These are phyloP conservation scores for Umbilicus rupestris DNA, from an alignment of 164 flowering plant genomes.

Conservation along the genomic window DNA sequence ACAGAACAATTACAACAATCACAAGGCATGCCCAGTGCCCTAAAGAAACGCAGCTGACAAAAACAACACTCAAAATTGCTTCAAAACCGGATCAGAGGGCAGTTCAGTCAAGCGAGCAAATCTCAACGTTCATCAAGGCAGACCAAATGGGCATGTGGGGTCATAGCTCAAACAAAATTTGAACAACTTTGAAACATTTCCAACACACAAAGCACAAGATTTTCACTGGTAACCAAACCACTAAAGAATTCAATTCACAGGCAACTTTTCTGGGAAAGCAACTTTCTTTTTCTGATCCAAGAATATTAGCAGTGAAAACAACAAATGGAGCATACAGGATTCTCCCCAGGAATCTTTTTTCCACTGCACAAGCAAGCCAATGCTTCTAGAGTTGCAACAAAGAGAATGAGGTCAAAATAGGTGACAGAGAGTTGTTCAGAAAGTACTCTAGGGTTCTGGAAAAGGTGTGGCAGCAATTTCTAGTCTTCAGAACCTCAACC, in stretches of 20 bases:
- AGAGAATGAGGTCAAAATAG: conserved; percentile 1
- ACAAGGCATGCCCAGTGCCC: not conserved
- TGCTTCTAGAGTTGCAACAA: not conserved
- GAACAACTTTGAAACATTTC: not conserved
- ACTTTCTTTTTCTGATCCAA: not conserved
- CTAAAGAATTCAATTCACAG: not conserved
- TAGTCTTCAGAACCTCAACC: not conserved
- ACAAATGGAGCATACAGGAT: not conserved
- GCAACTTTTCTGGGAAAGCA: not conserved
- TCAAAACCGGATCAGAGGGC: not conserved
- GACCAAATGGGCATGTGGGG: not conserved
- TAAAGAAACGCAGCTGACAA: not conserved
- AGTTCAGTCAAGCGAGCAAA: not conserved
- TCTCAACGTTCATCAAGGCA: conserved; percentile 3
- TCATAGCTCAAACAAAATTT: not conserved
- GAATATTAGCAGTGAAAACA: not conserved
- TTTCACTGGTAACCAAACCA: not conserved
- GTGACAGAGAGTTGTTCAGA: not conserved
- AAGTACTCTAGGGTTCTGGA: not conserved
- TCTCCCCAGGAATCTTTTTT: not conserved
- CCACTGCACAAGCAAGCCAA: too few relatives aligned
- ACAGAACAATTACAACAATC: not conserved
- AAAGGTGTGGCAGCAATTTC: not conserved
- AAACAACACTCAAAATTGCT: not conserved
- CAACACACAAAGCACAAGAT: not conserved